Percentiles rank a stretch among this genome's conserved stretches.
Conservation (phyloP, 306 rosid genomes). For the Citrullus mucosospermus region DNA sequence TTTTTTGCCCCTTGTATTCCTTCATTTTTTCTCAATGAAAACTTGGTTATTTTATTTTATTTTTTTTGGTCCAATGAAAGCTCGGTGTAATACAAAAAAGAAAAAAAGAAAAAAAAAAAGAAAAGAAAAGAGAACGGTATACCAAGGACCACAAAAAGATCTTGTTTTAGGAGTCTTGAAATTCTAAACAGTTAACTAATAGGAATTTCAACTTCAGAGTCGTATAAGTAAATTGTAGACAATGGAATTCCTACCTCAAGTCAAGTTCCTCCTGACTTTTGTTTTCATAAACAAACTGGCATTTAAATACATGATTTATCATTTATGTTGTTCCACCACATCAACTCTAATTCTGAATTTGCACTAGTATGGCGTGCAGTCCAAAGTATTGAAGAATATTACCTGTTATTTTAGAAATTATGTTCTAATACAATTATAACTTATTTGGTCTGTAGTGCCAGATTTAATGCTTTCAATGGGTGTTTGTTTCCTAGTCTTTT, state of each 20-base stretch:
- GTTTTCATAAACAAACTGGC: not conserved
- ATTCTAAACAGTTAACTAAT: not conserved
- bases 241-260: not conserved
- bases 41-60: no score
- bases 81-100: no score
- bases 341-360: not conserved
- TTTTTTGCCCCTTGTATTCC: no score
- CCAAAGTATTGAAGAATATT: not conserved
- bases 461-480: not conserved
- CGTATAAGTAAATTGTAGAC: not conserved
- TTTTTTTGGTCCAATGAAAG: no score
- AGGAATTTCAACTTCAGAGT: not conserved
- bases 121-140: no score
- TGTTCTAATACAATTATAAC: not conserved
- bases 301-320: not conserved
- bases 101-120: no score
- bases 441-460: not conserved
- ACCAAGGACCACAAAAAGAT: not conserved
- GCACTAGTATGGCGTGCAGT: not conserved
- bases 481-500: not conserved
- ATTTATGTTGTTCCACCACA: not conserved
- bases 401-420: not conserved
- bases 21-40: no score
- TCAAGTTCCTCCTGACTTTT: not conserved
- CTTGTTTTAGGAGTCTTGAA: not conserved